A percentile compares a stretch with the other conserved stretches of the same genome.
Evolutionary conservation across 768 basidiomycete species (phyloP).

Genomic region (Dacryopinax spathularia): DNA sequence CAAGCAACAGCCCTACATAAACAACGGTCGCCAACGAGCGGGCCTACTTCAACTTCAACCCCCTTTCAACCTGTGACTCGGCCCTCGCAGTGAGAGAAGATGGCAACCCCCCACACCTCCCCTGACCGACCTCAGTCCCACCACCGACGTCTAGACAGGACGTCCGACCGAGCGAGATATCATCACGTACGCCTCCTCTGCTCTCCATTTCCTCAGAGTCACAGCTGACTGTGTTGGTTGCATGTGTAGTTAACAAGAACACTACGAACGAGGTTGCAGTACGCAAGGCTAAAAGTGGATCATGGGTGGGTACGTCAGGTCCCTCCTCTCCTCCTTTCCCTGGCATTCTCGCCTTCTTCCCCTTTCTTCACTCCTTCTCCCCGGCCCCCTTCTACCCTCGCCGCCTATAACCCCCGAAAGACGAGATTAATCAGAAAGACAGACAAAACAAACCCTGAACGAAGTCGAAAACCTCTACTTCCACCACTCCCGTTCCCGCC

Average conservation of each 20-base stretch:
- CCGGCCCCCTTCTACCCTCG: too few species aligned
- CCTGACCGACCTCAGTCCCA: neutral
- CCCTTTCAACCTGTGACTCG: too few species aligned
- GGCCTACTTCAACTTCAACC: too few species aligned
- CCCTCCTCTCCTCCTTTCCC: neutral
- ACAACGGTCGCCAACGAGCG: too few species aligned
- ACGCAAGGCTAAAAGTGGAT: constrained; percentile 65
- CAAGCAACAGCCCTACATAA: too few species aligned
- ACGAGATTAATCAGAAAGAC: too few species aligned
- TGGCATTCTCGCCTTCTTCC: too few species aligned
- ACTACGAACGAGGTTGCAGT: constrained; percentile 58
- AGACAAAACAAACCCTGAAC: constrained; percentile 43
- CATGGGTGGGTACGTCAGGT: constrained; percentile 61
- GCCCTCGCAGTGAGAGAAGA: neutral
- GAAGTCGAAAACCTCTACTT: constrained; percentile 77
- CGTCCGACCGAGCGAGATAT: neutral
- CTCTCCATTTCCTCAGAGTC: too few species aligned
- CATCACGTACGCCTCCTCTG: neutral
- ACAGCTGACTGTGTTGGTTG: too few species aligned
- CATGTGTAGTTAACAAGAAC: constrained; percentile 47
- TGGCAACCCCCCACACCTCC: neutral
- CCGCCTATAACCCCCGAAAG: too few species aligned
- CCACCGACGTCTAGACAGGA: neutral
- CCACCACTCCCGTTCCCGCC: constrained; percentile 44
- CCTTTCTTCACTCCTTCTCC: too few species aligned